Evolutionary conservation across 2,329 filamentous ascomycete genomes (phyloP).

Genomic region (Tolypocladium nubicola): DNA sequence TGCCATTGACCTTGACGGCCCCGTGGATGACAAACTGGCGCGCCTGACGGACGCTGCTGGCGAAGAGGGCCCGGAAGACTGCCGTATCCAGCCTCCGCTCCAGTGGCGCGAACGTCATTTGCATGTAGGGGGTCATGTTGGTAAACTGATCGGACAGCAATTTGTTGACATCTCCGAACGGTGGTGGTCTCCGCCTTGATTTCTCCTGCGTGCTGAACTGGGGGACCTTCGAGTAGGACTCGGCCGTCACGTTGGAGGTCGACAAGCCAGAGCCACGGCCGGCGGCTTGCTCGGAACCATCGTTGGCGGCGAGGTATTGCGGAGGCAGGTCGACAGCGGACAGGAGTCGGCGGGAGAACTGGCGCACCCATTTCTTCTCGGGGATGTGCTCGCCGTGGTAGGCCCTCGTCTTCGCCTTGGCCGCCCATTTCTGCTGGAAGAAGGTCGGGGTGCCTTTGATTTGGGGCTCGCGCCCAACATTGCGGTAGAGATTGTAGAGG

Average conservation of each 20-base stretch:
- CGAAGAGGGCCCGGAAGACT: slow-evolving; percentile 86
- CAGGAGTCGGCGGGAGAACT: slow-evolving; percentile 74
- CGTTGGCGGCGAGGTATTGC: slow-evolving; percentile 63
- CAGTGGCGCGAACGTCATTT: slow-evolving; percentile 88
- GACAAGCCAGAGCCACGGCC: slow-evolving; percentile 68
- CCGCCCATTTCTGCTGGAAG: slow-evolving; percentile 97
- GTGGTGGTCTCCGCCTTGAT: slow-evolving; percentile 6
- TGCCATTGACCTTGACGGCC: slow-evolving; percentile 89
- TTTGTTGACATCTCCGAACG: slow-evolving; percentile 20
- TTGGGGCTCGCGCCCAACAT: slow-evolving; percentile 18
- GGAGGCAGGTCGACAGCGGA: slow-evolving; percentile 81
- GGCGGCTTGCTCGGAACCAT: slow-evolving; percentile 74
- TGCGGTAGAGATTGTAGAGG: slow-evolving; percentile 68
- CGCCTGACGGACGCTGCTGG: slow-evolving; percentile 85
- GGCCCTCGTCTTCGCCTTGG: slow-evolving; percentile 71
- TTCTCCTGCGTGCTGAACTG: slow-evolving; percentile 8
- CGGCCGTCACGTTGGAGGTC: slow-evolving; percentile 20
- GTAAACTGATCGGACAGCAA: slow-evolving; percentile 21
- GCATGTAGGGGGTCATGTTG: slow-evolving; percentile 73
- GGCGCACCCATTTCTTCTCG: slow-evolving; percentile 87
- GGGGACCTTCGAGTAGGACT: slow-evolving; percentile 21
- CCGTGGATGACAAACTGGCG: slow-evolving; percentile 92
- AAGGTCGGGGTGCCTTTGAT: slow-evolving; percentile 49
- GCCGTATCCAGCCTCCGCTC: slow-evolving; percentile 91
- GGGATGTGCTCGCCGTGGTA: slow-evolving; percentile 95